Percentiles rank a stretch among this genome's conserved stretches.
These are phyloP conservation scores for Phytophthora foliorum DNA, from an alignment of 352 stramenopile genomes.

Conservation along the genomic window DNA sequence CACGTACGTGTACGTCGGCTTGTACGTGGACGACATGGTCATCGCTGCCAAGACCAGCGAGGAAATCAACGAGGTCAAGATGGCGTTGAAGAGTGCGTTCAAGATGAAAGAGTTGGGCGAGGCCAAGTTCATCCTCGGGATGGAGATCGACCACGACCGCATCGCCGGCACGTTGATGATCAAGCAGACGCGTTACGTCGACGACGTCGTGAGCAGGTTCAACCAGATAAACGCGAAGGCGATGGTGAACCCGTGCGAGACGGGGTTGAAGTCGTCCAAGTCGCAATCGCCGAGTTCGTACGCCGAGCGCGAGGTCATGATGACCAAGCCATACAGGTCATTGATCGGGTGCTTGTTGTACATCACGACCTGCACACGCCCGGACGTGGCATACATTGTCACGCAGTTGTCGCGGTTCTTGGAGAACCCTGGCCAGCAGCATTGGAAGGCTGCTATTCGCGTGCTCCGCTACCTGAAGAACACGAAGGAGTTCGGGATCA, in stretches of 20 bases:
- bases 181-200: conserved; percentile 28
- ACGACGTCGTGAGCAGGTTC: conserved; percentile 26
- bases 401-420: conserved; percentile 18
- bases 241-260: conserved; percentile 11
- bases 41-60: conserved; percentile 17
- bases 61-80: conserved; percentile 22
- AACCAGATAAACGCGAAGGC: conserved; percentile 16
- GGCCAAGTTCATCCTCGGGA: conserved; percentile 19
- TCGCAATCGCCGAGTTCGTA: conserved; percentile 1
- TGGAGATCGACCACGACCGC: conserved; percentile 25
- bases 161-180: conserved; percentile 18
- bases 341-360: conserved; percentile 21
- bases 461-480: conserved; percentile 4
- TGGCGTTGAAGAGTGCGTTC: conserved; percentile 6
- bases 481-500: conserved; percentile 4
- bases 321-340: conserved; percentile 11
- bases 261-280: conserved; percentile 8
- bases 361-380: conserved; percentile 12
- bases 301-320: conserved; percentile 1
- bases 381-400: conserved; percentile 10
- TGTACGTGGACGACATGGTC: conserved; percentile 6
- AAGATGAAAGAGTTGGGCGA: conserved; percentile 23
- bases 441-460: background rate
- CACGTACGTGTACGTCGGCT: conserved; percentile 24
- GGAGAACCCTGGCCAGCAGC: background rate